Evolutionary conservation across 139 green algal genomes (phyloP).

Genomic region (Pleodorina starrii): DNA sequence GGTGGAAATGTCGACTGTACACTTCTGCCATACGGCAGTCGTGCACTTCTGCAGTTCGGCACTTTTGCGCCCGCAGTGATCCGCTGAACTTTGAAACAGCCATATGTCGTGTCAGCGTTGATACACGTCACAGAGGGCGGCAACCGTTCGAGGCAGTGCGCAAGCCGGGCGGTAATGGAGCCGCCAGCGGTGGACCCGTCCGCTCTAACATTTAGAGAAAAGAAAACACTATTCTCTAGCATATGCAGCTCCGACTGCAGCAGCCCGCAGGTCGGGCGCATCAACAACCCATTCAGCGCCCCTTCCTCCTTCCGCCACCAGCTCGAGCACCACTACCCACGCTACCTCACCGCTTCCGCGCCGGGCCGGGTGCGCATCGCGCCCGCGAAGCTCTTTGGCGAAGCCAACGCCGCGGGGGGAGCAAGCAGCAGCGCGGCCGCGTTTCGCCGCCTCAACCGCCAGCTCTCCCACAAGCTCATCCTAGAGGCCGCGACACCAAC

Average conservation of each 20-base stretch:
- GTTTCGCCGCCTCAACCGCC: background rate
- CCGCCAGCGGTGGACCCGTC: background rate
- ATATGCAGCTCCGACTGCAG: background rate
- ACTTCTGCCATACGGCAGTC: no score
- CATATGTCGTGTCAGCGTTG: no score
- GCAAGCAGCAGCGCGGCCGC: background rate
- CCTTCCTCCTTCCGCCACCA: background rate
- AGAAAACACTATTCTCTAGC: conserved; percentile 9
- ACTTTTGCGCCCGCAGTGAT: no score
- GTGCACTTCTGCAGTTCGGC: no score
- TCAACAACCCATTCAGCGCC: background rate
- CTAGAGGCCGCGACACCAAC: background rate
- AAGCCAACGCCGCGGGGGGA: background rate
- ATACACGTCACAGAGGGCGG: no score
- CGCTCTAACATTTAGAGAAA: background rate
- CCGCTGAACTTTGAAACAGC: no score
- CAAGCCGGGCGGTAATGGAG: no score
- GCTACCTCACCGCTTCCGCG: background rate
- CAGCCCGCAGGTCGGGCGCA: background rate
- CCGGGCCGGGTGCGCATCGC: background rate
- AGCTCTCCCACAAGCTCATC: conserved; percentile 4
- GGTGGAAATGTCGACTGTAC: no score
- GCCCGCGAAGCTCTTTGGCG: background rate
- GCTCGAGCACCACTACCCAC: background rate
- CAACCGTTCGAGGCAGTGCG: no score